These are phyloP conservation scores for Periconia sp. DNA, from an alignment of 2,329 filamentous ascomycete genomes.

Conservation along the genomic window DNA sequence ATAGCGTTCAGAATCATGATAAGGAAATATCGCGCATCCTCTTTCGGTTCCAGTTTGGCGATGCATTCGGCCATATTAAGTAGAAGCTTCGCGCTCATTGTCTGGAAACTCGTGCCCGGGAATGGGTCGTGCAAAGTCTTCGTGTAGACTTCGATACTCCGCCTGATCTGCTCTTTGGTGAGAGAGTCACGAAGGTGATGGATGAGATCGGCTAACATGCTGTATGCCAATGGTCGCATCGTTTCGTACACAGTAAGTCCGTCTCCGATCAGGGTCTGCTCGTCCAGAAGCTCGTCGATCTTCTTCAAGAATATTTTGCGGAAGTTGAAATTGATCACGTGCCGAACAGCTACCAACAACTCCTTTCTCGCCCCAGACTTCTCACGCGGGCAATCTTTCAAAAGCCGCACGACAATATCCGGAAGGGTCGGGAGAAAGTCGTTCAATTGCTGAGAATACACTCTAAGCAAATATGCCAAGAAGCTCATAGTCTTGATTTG, in stretches of 20 bases:
- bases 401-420: conserved; percentile 82
- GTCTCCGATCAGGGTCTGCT: conserved; percentile 91
- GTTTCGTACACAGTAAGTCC: conserved; percentile 96
- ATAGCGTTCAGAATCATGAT: conserved; percentile 98
- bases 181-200: conserved; percentile 94
- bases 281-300: conserved; percentile 92
- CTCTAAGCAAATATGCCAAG: conserved; percentile 84
- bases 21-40: conserved; percentile 90
- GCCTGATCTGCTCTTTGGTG: conserved; percentile 84
- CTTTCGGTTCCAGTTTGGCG: conserved; percentile 88
- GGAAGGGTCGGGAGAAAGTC: conserved; percentile 88
- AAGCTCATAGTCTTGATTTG: conserved; percentile 99
- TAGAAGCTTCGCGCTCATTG: conserved; percentile 96
- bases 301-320: conserved; percentile 91
- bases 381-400: conserved; percentile 93
- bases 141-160: conserved; percentile 96
- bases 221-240: conserved; percentile 92
- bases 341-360: conserved; percentile 89
- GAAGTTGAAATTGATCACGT: conserved; percentile 99
- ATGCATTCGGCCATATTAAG: conserved; percentile 99
- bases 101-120: conserved; percentile 97
- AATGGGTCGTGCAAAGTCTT: conserved; percentile 94
- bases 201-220: conserved; percentile 96
- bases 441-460: conserved; percentile 81
- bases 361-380: conserved; percentile 94